Evolutionary conservation across 2,329 filamentous ascomycete genomes (phyloP).

Genomic region (Pseudogymnoascus sp.): DNA sequence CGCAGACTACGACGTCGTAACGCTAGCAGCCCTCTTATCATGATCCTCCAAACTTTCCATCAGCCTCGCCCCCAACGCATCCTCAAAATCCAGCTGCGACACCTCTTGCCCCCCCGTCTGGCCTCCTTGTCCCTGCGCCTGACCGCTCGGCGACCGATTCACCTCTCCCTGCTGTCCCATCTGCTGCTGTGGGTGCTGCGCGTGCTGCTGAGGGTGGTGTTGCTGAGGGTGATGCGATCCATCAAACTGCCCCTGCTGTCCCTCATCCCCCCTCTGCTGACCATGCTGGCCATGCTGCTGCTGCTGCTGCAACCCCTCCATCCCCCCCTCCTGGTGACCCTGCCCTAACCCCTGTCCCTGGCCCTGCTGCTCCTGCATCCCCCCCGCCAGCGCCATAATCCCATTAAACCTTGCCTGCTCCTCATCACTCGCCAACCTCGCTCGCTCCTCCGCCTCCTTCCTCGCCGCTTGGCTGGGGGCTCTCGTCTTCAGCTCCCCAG

Average conservation of each 20-base stretch:
- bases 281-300: not conserved
- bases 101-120: not conserved
- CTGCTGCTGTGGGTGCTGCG: not conserved
- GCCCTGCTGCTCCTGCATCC: conserved; percentile 29
- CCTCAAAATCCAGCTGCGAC: conserved; percentile 8
- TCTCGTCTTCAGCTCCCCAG: conserved; percentile 79
- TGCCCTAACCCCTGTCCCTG: too few relatives aligned
- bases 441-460: conserved; percentile 60
- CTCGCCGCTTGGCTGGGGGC: conserved; percentile 67
- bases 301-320: not conserved
- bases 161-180: not conserved
- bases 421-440: conserved; percentile 50
- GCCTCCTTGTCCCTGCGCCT: not conserved
- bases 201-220: not conserved
- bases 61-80: conserved; percentile 6
- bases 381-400: conserved; percentile 49
- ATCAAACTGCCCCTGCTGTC: conserved; percentile 1
- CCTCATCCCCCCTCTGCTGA: not conserved
- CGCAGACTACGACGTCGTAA: not conserved
- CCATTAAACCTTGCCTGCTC: conserved; percentile 54
- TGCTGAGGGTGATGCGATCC: not conserved
- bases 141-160: not conserved
- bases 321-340: not conserved
- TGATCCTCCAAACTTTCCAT: conserved; percentile 11
- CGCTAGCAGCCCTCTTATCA: conserved; percentile 9